Percentiles rank a stretch among this genome's conserved stretches.
These are phyloP conservation scores for Vicia sativa DNA, from an alignment of 306 rosid species.

Conservation along the genomic window DNA sequence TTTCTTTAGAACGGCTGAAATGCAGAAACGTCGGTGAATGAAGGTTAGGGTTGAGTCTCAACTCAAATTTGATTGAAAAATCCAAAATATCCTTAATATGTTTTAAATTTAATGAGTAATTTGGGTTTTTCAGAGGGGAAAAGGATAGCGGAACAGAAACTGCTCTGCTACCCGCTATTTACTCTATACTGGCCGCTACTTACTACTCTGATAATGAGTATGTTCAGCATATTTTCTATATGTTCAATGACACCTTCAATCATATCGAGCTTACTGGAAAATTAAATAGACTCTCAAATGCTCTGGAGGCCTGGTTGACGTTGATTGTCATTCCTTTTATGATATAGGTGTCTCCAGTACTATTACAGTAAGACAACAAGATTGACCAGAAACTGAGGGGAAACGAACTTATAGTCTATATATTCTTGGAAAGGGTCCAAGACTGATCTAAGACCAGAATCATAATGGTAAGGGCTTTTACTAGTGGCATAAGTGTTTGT, in stretches of 20 bases:
- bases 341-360: constrained; percentile 9
- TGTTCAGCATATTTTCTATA: constrained; percentile 4
- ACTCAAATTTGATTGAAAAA: no score
- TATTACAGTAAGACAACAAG: constrained; percentile 15
- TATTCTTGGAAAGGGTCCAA: constrained; percentile 17
- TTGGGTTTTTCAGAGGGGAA: no score
- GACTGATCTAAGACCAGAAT: no score
- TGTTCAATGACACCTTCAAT: constrained; percentile 1
- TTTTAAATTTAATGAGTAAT: no score
- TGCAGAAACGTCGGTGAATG: no score
- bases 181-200: no score
- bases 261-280: constrained; percentile 4
- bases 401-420: constrained; percentile 5
- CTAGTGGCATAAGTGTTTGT: neutral
- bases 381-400: constrained; percentile 1
- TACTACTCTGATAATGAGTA: neutral
- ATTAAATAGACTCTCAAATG: neutral
- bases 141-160: no score
- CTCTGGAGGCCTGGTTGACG: neutral
- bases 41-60: no score
- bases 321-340: constrained; percentile 10
- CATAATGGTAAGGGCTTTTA: neutral
- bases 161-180: no score
- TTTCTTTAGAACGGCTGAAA: no score
- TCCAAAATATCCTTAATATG: no score